Evolutionary conservation across 2,329 filamentous ascomycete species (phyloP).

Genomic region (Thelonectria olida): DNA sequence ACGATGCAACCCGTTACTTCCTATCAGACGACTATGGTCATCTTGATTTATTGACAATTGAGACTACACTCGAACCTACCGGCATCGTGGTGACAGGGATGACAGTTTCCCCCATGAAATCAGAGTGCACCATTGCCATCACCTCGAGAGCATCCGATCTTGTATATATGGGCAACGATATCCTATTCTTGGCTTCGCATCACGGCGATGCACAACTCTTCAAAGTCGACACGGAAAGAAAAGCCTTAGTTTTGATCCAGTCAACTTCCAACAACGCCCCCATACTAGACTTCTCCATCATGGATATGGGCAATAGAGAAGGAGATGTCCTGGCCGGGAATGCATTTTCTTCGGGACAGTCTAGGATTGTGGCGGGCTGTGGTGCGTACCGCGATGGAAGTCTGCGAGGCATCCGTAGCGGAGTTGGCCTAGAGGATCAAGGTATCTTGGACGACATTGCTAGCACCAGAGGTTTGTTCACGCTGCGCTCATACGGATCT

Average conservation of each 20-base stretch:
- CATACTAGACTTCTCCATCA: slow-evolving; percentile 91
- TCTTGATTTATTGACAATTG: slow-evolving; percentile 84
- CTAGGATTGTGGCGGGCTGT: slow-evolving; percentile 90
- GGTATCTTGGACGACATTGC: slow-evolving; percentile 84
- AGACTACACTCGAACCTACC: slow-evolving; percentile 71
- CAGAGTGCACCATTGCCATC: slow-evolving; percentile 36
- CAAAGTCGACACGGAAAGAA: slow-evolving; percentile 56
- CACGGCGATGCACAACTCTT: slow-evolving; percentile 92
- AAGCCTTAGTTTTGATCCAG: slow-evolving; percentile 73
- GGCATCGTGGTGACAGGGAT: slow-evolving; percentile 76
- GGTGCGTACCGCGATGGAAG: slow-evolving; percentile 91
- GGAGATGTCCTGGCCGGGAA: slow-evolving; percentile 79
- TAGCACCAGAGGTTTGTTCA: slow-evolving; percentile 77
- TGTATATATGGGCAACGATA: slow-evolving; percentile 77
- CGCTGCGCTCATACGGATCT: slow-evolving; percentile 63
- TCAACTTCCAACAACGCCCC: slow-evolving; percentile 82
- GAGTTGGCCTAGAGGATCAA: slow-evolving; percentile 89
- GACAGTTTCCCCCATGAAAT: slow-evolving; percentile 64
- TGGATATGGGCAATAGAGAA: slow-evolving; percentile 92
- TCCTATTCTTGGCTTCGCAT: slow-evolving; percentile 90
- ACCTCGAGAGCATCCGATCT: slow-evolving; percentile 82
- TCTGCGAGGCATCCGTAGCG: slow-evolving; percentile 88
- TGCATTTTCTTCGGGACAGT: slow-evolving; percentile 94
- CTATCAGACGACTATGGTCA: slow-evolving; percentile 91
- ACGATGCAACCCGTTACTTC: slow-evolving; percentile 85